phyloP scores from a whole-genome alignment of 1,139 yeast genomes.

The Suhomyces panamericanus region DNA sequence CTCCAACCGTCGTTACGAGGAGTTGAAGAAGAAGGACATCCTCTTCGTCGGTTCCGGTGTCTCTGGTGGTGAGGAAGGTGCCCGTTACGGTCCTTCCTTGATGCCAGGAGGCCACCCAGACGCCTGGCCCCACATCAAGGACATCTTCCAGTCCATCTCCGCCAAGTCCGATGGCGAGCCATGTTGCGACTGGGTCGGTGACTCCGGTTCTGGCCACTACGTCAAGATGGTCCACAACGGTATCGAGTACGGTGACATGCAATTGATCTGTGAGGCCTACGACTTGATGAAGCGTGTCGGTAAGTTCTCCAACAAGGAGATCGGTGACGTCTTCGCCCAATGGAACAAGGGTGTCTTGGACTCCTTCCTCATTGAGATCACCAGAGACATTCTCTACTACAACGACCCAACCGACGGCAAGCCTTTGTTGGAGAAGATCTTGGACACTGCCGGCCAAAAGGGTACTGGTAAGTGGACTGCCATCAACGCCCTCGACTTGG shows the following conservation, averaged over 20 bases:
- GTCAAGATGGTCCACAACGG: conserved; percentile 99
- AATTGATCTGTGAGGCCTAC: conserved; percentile 96
- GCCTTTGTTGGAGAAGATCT: conserved; percentile 93
- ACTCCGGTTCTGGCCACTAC: conserved; percentile 98
- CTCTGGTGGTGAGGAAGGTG: conserved; percentile 99
- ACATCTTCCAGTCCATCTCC: conserved; percentile 91
- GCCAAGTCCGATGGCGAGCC: conserved; percentile 99
- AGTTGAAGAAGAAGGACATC: conserved; percentile 83
- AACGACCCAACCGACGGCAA: conserved; percentile 84
- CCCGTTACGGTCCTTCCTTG: conserved; percentile 97
- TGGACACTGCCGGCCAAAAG: conserved; percentile 98
- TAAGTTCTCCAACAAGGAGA: conserved; percentile 86
- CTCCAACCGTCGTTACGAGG: conserved; percentile 93
- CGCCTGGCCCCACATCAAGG: conserved; percentile 99
- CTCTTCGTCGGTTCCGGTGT: conserved; percentile 98
- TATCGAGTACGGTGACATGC: conserved; percentile 99
- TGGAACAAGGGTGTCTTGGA: conserved; percentile 99
- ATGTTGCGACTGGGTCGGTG: conserved; percentile 99
- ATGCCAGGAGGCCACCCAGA: conserved; percentile 99
- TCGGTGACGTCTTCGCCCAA: conserved; percentile 84
- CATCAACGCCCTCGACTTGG: conserved; percentile 93
- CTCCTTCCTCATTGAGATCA: conserved; percentile 95
- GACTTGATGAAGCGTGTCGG: conserved; percentile 94
- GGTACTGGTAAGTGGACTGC: conserved; percentile 99
- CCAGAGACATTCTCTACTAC: conserved; percentile 89